These are phyloP conservation scores for Quercus glauca DNA, from an alignment of 306 rosid genomes.

Conservation along the genomic window DNA sequence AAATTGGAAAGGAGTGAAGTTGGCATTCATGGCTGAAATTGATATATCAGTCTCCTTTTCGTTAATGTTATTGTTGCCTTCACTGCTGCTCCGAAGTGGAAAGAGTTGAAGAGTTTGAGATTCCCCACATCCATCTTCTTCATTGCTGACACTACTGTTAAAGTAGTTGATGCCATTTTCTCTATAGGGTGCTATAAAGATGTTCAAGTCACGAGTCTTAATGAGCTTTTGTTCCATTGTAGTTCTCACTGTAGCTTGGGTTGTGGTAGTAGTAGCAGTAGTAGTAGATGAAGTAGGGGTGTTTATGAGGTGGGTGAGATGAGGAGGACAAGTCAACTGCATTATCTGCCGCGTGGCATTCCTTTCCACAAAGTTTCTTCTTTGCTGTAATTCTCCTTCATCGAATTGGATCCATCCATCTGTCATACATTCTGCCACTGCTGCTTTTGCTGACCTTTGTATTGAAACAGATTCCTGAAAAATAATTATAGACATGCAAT, in stretches of 20 bases:
- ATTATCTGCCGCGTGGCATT: slow-evolving; percentile 89
- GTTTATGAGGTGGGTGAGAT: slow-evolving; percentile 43
- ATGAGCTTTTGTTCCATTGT: slow-evolving; percentile 52
- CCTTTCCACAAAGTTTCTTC: slow-evolving; percentile 62
- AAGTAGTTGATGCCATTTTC: slow-evolving; percentile 26
- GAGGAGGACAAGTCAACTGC: slow-evolving; percentile 50
- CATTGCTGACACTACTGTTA: slow-evolving; percentile 4
- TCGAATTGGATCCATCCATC: slow-evolving; percentile 79
- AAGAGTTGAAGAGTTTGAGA: slow-evolving; percentile 88
- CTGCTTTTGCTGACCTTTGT: slow-evolving; percentile 48
- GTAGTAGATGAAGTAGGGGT: not conserved
- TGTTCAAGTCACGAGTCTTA: slow-evolving; percentile 47
- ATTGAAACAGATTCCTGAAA: slow-evolving; percentile 70
- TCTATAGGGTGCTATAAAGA: slow-evolving; percentile 40
- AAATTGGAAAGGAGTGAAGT: slow-evolving; percentile 51
- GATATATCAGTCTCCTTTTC: slow-evolving; percentile 46
- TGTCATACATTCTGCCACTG: slow-evolving; percentile 52
- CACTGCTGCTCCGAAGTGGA: slow-evolving; percentile 57
- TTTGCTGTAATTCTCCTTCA: slow-evolving; percentile 59
- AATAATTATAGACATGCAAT: slow-evolving; percentile 22
- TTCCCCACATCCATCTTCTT: slow-evolving; percentile 28
- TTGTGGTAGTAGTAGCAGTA: slow-evolving; percentile 9
- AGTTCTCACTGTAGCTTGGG: slow-evolving; percentile 9
- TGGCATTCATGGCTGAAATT: slow-evolving; percentile 40
- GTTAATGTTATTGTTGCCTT: slow-evolving; percentile 19